phyloP scores from a whole-genome alignment of 1,139 yeast genomes.

The Trichomonascaceae sp. region DNA sequence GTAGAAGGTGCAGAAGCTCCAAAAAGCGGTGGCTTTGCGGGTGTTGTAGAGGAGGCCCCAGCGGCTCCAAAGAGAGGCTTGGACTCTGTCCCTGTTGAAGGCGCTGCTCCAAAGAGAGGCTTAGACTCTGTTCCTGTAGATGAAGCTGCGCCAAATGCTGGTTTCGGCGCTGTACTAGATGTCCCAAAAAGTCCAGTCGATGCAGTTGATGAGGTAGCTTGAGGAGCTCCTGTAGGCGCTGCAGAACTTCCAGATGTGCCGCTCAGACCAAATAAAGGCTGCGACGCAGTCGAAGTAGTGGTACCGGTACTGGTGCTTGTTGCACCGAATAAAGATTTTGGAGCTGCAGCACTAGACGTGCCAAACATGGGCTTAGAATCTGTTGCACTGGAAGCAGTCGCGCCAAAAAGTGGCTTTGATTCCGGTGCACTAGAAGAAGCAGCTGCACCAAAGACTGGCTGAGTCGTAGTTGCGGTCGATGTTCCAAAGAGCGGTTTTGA shows the following conservation, averaged over 20 bases:
- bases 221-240: slow-evolving; percentile 16
- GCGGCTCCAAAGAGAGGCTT: slow-evolving; percentile 27
- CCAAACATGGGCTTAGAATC: slow-evolving; percentile 6
- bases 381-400: slow-evolving; percentile 1
- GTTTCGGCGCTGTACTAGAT: neutral
- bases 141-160: neutral
- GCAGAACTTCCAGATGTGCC: slow-evolving; percentile 11
- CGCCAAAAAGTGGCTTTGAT: slow-evolving; percentile 5
- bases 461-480: slow-evolving; percentile 10
- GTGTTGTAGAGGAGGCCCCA: too few species aligned
- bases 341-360: slow-evolving; percentile 10
- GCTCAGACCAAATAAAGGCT: slow-evolving; percentile 1
- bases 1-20: slow-evolving; percentile 14
- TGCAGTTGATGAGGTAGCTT: slow-evolving; percentile 12
- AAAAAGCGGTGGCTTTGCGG: slow-evolving; percentile 14
- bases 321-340: slow-evolving; percentile 13
- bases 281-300: slow-evolving; percentile 2
- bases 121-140: slow-evolving; percentile 1
- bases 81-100: slow-evolving; percentile 3
- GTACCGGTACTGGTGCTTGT: slow-evolving; percentile 14
- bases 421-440: slow-evolving; percentile 7
- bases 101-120: slow-evolving; percentile 10
- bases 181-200: slow-evolving; percentile 3
- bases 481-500: slow-evolving; percentile 1
- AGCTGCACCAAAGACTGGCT: slow-evolving; percentile 11